phyloP scores from a whole-genome alignment of 371 early-diverging fungal genomes.

The Mortierella sp. region DNA sequence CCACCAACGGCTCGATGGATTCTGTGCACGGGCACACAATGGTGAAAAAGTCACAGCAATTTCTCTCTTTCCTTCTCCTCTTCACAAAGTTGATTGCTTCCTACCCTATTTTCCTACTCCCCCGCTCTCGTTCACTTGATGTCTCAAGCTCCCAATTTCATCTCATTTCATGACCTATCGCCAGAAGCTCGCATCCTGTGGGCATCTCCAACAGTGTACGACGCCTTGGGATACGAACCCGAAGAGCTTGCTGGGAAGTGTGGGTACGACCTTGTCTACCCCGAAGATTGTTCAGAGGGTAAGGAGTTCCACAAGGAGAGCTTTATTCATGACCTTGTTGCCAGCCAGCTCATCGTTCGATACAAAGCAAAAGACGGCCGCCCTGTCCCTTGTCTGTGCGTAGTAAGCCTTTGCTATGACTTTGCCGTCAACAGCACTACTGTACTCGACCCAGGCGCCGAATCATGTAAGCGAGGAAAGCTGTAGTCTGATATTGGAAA shows the following conservation, averaged over 20 bases:
- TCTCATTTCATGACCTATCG: conserved; percentile 65
- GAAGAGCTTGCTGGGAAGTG: conserved; percentile 60
- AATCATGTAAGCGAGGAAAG: conserved; percentile 15
- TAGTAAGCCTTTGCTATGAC: conserved; percentile 21
- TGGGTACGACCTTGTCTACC: conserved; percentile 56
- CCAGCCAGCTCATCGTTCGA: conserved; percentile 11
- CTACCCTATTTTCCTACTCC: no score
- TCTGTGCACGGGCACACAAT: no score
- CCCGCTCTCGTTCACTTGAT: not conserved
- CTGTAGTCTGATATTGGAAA: no score
- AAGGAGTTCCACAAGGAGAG: conserved; percentile 32
- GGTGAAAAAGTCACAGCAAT: no score
- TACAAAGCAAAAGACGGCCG: conserved; percentile 24
- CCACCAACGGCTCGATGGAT: no score
- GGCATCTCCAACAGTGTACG: conserved; percentile 58
- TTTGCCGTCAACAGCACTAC: conserved; percentile 21
- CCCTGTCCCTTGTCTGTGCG: not conserved
- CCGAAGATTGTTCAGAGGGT: conserved; percentile 48
- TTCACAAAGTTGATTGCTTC: not conserved
- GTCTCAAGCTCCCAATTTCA: conserved; percentile 46
- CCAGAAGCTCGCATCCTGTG: conserved; percentile 57
- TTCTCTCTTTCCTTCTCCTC: not conserved
- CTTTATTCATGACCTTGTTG: conserved; percentile 58
- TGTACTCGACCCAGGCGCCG: conserved; percentile 7
- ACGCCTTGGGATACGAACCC: conserved; percentile 59